Evolutionary conservation across 169 alveolate species (phyloP).

Genomic region (Eimeria zaria): DNA sequence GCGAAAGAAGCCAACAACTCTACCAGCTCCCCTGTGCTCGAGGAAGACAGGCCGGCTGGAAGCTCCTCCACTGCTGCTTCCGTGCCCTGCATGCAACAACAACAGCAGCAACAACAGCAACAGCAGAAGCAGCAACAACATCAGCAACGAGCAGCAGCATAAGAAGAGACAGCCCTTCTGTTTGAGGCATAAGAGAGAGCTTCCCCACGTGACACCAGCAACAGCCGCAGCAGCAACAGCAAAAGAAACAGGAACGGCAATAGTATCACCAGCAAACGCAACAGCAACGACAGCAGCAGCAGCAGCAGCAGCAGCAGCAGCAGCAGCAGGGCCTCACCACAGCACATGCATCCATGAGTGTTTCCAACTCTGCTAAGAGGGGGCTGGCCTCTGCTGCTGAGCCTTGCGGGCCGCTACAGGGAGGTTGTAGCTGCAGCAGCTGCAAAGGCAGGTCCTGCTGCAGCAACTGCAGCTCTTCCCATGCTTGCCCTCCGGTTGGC

Average conservation of each 20-base stretch:
- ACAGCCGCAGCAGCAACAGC: neutral
- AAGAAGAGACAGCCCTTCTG: neutral
- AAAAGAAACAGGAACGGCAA: neutral
- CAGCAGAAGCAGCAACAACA: slow-evolving; percentile 71
- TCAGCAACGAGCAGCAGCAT: neutral
- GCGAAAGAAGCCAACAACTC: slow-evolving; percentile 36
- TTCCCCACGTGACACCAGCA: neutral
- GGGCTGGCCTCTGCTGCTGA: slow-evolving; percentile 7
- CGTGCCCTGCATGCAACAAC: slow-evolving; percentile 29
- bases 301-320: neutral
- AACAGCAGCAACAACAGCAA: slow-evolving; percentile 6
- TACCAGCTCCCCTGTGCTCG: slow-evolving; percentile 37
- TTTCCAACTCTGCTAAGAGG: neutral
- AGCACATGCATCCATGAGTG: slow-evolving; percentile 47
- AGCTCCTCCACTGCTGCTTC: slow-evolving; percentile 42
- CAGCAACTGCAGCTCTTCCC: slow-evolving; percentile 53
- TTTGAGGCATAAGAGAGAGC: neutral
- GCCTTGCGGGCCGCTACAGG: neutral
- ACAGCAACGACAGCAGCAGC: slow-evolving; percentile 9
- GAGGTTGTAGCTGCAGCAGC: slow-evolving; percentile 45
- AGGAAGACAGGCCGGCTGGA: neutral
- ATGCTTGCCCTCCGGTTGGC: slow-evolving; percentile 1
- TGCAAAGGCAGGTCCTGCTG: slow-evolving; percentile 72
- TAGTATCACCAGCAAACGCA: neutral
- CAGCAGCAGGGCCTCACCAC: slow-evolving; percentile 53